Base-by-base conservation (phyloP, 441 rosid species). In the Bruguiera hainesii region DNA sequence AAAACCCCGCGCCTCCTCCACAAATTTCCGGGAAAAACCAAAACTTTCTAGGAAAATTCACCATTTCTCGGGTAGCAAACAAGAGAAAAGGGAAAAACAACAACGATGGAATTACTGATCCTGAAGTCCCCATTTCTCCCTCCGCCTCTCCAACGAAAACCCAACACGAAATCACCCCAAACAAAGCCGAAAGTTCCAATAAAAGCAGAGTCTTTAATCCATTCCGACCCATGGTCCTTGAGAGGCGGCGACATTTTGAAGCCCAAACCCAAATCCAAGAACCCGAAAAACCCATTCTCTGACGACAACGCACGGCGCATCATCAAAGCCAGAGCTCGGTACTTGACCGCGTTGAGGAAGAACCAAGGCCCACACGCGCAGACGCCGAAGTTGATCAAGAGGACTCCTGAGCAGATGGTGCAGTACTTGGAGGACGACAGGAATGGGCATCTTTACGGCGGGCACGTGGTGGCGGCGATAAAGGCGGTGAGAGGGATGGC, bases 401-500 rank as follows among this genome's bases (percentile, higher is more conserved):
- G 98, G 33, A 82, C 97, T 9, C 98, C 98, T 25, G 88, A 87
- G 77, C 97, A 93, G 83, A 93, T 93, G 98, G 87, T 93, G 65
- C 81, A 69, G 85, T 93, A 86, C 67, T 71, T 90, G 77, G 75
- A 84, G 56, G 96, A 93, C 71, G 91, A 93, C 69, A 74, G 81
- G 69, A 82, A 89, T 11, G 97, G 97, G 10, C 87, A 85, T 25
- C 66, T 93, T 75, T 84, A 93, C 60, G 98, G 97, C 50, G 85
- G 82, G 74, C 96, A 90, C 64, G 98, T 93, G 39, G 78, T 85
- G 68, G 97, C 98, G 2, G 98, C 97, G 49, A 81, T 89, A 15
- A 86, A 85, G 80, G 82, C 83, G 1, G 88, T 93, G 73, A 82
- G 97, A 76, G 84, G 76, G 1, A 73, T 85, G 79, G 76, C 89